Conservation (phyloP, 345 rosid species). For the Odontarrhena argentea region DNA sequence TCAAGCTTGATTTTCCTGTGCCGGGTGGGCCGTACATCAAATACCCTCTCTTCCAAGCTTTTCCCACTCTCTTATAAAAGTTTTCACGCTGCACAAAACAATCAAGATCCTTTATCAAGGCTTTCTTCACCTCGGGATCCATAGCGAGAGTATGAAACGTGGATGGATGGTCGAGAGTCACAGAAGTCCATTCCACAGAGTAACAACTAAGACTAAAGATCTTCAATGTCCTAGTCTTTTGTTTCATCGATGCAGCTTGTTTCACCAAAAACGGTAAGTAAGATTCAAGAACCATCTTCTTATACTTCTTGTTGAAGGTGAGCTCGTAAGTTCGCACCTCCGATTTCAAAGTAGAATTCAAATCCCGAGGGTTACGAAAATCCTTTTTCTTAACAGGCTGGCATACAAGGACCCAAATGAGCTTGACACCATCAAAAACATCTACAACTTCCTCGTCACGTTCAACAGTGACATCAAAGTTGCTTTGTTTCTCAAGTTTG, state of each 20-base stretch:
- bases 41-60: constrained; percentile 89
- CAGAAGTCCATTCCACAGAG: constrained; percentile 53
- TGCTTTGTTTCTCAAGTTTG: constrained; percentile 60
- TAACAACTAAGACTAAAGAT: constrained; percentile 48
- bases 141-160: constrained; percentile 66
- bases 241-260: constrained; percentile 47
- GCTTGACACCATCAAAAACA: constrained; percentile 50
- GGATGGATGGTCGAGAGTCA: constrained; percentile 76
- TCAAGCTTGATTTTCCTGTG: constrained; percentile 78
- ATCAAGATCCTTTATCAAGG: constrained; percentile 59
- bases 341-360: constrained; percentile 35
- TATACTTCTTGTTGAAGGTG: constrained; percentile 54
- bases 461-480: constrained; percentile 48
- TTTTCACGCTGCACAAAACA: constrained; percentile 57
- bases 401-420: constrained; percentile 56
- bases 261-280: constrained; percentile 55
- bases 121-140: constrained; percentile 50
- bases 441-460: constrained; percentile 55
- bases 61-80: constrained; percentile 63
- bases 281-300: constrained; percentile 48
- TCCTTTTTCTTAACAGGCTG: constrained; percentile 38
- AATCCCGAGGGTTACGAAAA: constrained; percentile 30
- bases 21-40: constrained; percentile 77
- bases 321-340: constrained; percentile 58
- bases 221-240: constrained; percentile 54